Base-by-base conservation (phyloP, 257 asterid genomes). In the Solanum dulcamara region DNA sequence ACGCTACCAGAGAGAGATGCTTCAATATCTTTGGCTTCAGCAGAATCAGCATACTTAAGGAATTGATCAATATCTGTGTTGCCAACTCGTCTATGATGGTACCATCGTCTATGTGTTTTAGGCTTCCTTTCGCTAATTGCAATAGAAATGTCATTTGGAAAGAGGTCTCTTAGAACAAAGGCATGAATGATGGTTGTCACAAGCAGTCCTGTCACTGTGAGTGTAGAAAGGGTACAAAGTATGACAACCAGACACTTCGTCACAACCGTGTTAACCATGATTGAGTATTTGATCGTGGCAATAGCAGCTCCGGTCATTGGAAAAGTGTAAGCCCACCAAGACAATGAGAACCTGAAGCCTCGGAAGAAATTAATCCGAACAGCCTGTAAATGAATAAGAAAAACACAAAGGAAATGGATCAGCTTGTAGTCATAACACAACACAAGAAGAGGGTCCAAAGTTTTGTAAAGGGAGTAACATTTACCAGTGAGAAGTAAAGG, bases 261-360 rank as follows among this genome's bases (percentile, higher is more conserved):
- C 37, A 87, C 80, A 2, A 48, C 9, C 51, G 86, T 90, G n/a
- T 90, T 79, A 15, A 93, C 96, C 75, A 64, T 91, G 17, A 66
- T 35, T 7, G 99, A 85, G 91, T 94, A 94, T 71, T 87, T 90
- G 57, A 94, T 90, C 18, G 97, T 93, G 7, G 97, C 97, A 7
- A 92, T 87, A 10, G 94, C 98, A 1, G 94, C 97, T 32, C 96
- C 95, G 0, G 99, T 94, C 99, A 94, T 94, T 1, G 99, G 98
- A 80, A 95, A 94, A 10, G 99, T 95, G 89, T 95, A 95, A 9
- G 97, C 99, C 99, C 99, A 95, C 98, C 99, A 95, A 17, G 96
- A 95, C 84, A 94, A 46, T 14, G 99, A 94, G 81, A 96, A 96
- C 55, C 95, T 93, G 88, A 94, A 89, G 50, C 99, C 99, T 50